Conservation (phyloP, 169 alveolate species). For the Theileria orientalis region DNA sequence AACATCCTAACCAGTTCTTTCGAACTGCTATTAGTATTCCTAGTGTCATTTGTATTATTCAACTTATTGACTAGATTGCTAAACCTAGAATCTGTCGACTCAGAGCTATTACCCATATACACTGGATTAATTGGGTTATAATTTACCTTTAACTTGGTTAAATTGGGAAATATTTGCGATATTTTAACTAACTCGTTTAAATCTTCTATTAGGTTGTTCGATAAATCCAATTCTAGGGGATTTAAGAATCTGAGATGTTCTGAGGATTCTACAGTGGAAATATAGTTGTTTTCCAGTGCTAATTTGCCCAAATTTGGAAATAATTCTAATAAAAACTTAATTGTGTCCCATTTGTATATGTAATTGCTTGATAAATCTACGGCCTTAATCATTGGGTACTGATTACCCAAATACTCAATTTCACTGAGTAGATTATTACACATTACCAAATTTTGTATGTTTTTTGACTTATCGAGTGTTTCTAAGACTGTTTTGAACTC, state of each 20-base stretch:
- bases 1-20: slow-evolving; percentile 31
- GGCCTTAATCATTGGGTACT: slow-evolving; percentile 24
- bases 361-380: slow-evolving; percentile 36
- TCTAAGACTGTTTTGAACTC: background rate
- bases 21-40: too few relatives aligned
- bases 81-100: too few relatives aligned
- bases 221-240: background rate
- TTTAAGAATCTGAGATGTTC: background rate
- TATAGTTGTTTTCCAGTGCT: background rate
- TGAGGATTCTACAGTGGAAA: too few relatives aligned
- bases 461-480: background rate
- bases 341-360: slow-evolving; percentile 39
- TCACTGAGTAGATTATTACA: slow-evolving; percentile 10
- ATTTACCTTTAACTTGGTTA: background rate
- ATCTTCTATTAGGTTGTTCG: background rate
- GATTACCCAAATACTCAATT: background rate
- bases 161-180: background rate
- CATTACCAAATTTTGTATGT: background rate
- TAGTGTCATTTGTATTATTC: background rate
- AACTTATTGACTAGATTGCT: background rate
- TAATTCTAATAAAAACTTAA: slow-evolving; percentile 3
- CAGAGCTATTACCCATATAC: background rate
- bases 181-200: background rate
- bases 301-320: slow-evolving; percentile 27
- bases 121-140: background rate